Conservation (phyloP, 352 stramenopile genomes). For the Saprolegnia diclina region DNA sequence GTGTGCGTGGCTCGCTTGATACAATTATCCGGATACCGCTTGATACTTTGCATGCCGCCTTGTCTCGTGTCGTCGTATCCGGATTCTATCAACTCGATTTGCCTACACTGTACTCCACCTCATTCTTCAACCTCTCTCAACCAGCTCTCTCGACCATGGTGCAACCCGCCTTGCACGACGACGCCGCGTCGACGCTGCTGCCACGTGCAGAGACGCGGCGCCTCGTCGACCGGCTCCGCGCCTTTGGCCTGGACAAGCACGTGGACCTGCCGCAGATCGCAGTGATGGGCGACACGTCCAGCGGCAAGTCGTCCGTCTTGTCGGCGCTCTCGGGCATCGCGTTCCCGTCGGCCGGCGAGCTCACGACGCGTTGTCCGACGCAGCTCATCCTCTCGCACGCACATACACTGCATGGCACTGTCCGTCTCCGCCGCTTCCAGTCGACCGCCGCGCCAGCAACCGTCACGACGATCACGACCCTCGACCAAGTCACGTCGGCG, state of each 20-base stretch:
- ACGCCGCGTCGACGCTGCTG: no score
- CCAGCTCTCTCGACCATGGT: no score
- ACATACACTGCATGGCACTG: conserved; percentile 37
- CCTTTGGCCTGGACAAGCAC: conserved; percentile 55
- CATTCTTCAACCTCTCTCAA: no score
- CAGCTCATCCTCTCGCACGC: conserved; percentile 57
- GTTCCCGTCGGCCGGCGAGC: conserved; percentile 69
- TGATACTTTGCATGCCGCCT: no score
- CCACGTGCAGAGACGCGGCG: conserved; percentile 6
- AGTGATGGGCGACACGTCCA: conserved; percentile 87
- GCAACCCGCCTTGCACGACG: no score
- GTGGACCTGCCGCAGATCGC: conserved; percentile 85
- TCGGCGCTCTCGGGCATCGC: conserved; percentile 73
- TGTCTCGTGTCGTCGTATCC: no score
- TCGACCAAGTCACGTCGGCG: conserved; percentile 39
- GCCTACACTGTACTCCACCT: no score
- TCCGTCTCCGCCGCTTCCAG: conserved; percentile 60
- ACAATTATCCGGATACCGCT: no score
- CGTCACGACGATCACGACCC: conserved; percentile 31
- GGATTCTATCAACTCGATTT: no score
- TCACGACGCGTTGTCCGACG: conserved; percentile 77
- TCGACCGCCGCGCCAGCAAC: conserved; percentile 25
- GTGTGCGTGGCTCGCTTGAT: no score
- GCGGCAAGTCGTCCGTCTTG: conserved; percentile 80
- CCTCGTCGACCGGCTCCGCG: conserved; percentile 42